Evolutionary conservation across 1,284 basidiomycete species (phyloP).

Genomic region (Phellopilus nigrolimitatus): DNA sequence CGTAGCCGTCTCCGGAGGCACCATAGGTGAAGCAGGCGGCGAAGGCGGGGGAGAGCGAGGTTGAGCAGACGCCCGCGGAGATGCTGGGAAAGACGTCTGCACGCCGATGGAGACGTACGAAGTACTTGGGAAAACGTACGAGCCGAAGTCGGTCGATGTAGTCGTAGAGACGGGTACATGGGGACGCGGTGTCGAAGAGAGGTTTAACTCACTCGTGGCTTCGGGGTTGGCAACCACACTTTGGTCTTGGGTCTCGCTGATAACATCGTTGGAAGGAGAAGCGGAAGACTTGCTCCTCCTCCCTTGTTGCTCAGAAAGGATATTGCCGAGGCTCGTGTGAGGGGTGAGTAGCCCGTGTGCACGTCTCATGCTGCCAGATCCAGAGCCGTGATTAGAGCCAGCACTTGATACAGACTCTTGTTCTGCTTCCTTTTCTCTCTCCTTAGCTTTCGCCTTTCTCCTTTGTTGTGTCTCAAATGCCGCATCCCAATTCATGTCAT

Average conservation of each 20-base stretch:
- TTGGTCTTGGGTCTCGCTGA: background rate
- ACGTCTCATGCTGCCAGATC: background rate
- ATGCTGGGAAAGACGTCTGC: conserved; percentile 13
- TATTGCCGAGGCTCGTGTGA: conserved; percentile 5
- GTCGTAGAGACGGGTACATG: background rate
- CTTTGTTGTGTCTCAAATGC: background rate
- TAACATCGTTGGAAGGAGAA: background rate
- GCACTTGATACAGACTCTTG: background rate
- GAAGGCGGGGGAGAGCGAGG: background rate
- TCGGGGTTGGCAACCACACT: background rate
- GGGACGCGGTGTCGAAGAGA: background rate
- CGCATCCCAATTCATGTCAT: conserved; percentile 2
- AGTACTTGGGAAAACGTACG: no score
- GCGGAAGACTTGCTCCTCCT: background rate
- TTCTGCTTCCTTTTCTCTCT: background rate
- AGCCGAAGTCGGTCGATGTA: background rate
- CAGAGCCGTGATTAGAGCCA: background rate
- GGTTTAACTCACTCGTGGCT: background rate
- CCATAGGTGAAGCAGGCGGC: background rate
- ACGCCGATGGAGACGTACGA: conserved; percentile 8
- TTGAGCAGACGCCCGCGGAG: no score
- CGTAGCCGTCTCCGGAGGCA: background rate
- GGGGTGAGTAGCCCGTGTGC: conserved; percentile 13
- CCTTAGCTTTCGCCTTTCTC: background rate
- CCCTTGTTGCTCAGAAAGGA: no score